Base-by-base conservation (phyloP, 2,329 filamentous ascomycete species). In the Colletotrichum abscissum region DNA sequence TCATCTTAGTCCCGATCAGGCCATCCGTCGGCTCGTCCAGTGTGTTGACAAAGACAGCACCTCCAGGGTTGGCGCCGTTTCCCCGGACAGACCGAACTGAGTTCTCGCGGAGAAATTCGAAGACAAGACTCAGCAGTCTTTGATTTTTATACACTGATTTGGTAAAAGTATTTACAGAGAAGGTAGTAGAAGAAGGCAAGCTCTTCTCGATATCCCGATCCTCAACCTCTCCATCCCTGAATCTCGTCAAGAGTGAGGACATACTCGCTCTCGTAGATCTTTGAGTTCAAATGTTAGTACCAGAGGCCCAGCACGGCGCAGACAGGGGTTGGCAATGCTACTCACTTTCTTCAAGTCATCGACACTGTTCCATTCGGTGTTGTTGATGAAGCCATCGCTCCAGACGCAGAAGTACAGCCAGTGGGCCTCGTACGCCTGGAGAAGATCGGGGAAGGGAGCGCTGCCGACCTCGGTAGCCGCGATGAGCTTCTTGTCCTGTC, bases 401-500 rank as follows among this genome's bases (percentile, higher is more conserved):
- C 86, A 88, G 6, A 86, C 83, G 46, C 80, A 81, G 72, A 87
- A 88, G 78, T 83, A 88, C 42, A 83, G 79, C 86, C 86, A 88
- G 74, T 87, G 82, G 0, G 85, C 83, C 75, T 84, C 80, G 74
- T 86, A 87, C 4, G 83, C 82, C 74, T 82, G 79, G 4, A 87
- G 77, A 54, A 81, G 78, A 1, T 78, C 78, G 0, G 84, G 84
- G n/a, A 84, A 80, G 62, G 86, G 86, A 3, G 86, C 83, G 14
- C 82, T 82, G 12, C 86, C 86, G 0, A 87, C 83, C 75, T 88
- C 86, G 5, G 85, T 77, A 0, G 86, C 84, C 0, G 85, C 85
- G 42, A 87, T 83, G 66, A 88, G 81, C 80, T 88, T 88, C 62
- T 81, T 85, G 72, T 87, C 85, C 3, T 80, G 75, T 0, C 84